A percentile compares a stretch with the other conserved stretches of the same genome.
These are phyloP conservation scores for Carallia brachiata DNA, from an alignment of 345 rosid genomes.

Conservation along the genomic window DNA sequence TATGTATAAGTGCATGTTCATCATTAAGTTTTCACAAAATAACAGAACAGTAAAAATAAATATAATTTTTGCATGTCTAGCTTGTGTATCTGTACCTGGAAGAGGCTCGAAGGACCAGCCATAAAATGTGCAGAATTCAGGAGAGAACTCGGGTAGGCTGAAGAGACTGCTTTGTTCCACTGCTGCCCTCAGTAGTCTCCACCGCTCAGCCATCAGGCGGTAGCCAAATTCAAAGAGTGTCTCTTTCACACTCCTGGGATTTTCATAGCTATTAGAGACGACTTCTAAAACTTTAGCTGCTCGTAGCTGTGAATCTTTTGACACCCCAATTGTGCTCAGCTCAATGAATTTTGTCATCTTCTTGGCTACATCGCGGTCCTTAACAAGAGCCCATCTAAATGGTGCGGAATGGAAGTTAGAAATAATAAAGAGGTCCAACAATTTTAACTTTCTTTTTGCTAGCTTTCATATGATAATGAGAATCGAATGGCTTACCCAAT, in stretches of 20 bases:
- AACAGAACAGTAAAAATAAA: neutral
- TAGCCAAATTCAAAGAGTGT: slow-evolving; percentile 56
- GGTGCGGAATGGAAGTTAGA: neutral
- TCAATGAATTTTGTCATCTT: slow-evolving; percentile 79
- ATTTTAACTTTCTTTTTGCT: too few species aligned
- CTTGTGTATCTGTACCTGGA: slow-evolving; percentile 49
- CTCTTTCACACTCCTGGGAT: slow-evolving; percentile 17
- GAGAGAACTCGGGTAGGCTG: slow-evolving; percentile 55
- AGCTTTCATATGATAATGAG: too few species aligned
- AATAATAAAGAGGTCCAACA: neutral
- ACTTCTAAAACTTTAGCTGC: slow-evolving; percentile 72
- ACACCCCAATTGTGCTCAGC: slow-evolving; percentile 83
- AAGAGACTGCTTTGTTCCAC: slow-evolving; percentile 52
- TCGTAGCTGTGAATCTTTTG: slow-evolving; percentile 84
- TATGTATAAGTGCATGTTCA: neutral
- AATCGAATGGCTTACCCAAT: slow-evolving; percentile 56
- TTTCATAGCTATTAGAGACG: slow-evolving; percentile 47
- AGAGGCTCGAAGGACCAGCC: slow-evolving; percentile 45
- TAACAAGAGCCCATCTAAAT: slow-evolving; percentile 83
- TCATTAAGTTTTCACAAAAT: too few species aligned
- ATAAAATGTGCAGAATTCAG: slow-evolving; percentile 56
- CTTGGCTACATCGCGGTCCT: slow-evolving; percentile 59
- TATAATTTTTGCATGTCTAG: neutral
- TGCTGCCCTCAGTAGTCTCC: slow-evolving; percentile 62
- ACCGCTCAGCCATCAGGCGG: slow-evolving; percentile 57